A percentile compares a stretch with the other conserved stretches of the same genome.
Evolutionary conservation across 768 basidiomycete species (phyloP).

Genomic region (Hericium erinaceus): DNA sequence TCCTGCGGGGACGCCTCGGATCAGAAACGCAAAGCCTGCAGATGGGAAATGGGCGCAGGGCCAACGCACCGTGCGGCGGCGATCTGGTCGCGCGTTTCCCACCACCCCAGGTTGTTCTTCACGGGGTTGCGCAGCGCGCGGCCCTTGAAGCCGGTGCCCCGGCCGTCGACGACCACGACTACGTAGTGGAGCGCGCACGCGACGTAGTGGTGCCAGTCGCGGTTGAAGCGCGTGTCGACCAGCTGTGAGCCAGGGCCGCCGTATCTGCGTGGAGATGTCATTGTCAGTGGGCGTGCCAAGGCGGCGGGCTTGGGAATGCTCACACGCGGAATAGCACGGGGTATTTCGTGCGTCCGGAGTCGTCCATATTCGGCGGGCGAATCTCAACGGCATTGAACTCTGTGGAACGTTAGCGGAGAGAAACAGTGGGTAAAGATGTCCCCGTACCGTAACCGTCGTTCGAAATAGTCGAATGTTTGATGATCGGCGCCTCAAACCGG

Average conservation of each 20-base stretch:
- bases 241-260: conserved; percentile 85
- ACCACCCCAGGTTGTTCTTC: conserved; percentile 81
- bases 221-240: conserved; percentile 54
- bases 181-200: conserved; percentile 77
- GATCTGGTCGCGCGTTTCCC: conserved; percentile 85
- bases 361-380: conserved; percentile 87
- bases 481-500: conserved; percentile 63
- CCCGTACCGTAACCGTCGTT: conserved; percentile 66
- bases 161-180: conserved; percentile 81
- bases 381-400: conserved; percentile 89
- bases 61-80: conserved; percentile 67
- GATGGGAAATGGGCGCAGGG: conserved; percentile 1
- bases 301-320: background rate
- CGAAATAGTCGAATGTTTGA: conserved; percentile 61
- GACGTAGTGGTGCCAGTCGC: conserved; percentile 85
- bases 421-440: background rate
- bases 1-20: conserved; percentile 26
- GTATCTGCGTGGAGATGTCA: conserved; percentile 41
- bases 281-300: background rate
- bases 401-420: conserved; percentile 22
- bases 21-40: background rate
- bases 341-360: conserved; percentile 91
- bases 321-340: conserved; percentile 88
- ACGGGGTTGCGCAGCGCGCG: conserved; percentile 77
- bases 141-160: conserved; percentile 91